These are phyloP conservation scores for Wickerhamomyces canadensis DNA, from an alignment of 805 yeast species.

Conservation along the genomic window DNA sequence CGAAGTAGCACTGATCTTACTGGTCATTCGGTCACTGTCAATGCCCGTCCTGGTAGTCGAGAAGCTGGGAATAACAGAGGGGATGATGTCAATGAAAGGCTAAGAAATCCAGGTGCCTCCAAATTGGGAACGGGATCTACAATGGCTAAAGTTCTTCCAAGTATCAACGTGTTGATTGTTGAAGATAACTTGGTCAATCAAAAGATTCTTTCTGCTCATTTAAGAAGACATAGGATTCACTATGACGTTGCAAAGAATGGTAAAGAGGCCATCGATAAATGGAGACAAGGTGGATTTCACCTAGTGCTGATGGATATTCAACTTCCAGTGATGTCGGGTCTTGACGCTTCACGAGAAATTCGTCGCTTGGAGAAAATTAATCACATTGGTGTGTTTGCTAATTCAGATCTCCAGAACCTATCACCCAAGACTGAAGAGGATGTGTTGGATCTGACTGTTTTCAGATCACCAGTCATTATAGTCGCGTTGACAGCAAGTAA, in stretches of 20 bases:
- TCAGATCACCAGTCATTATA: conserved; percentile 92
- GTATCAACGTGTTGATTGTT: conserved; percentile 85
- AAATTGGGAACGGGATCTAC: conserved; percentile 21
- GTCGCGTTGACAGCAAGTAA: conserved; percentile 96
- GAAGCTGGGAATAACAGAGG: no score
- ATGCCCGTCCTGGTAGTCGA: no score
- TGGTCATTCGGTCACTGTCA: no score
- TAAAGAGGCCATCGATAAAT: conserved; percentile 87
- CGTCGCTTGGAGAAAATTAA: conserved; percentile 77
- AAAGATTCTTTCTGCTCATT: conserved; percentile 82
- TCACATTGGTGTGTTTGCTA: conserved; percentile 52
- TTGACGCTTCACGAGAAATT: conserved; percentile 91
- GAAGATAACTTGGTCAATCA: conserved; percentile 96
- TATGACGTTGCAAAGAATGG: conserved; percentile 90
- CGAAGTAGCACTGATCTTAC: not conserved
- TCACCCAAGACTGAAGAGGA: conserved; percentile 37
- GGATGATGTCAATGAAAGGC: no score
- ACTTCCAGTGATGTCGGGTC: conserved; percentile 91
- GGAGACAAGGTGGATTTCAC: conserved; percentile 94
- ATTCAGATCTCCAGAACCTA: conserved; percentile 19
- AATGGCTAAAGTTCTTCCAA: conserved; percentile 67
- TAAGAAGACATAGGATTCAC: conserved; percentile 78
- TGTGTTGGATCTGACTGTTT: conserved; percentile 51
- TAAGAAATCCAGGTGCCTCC: not conserved
- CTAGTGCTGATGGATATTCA: conserved; percentile 96